Percentiles rank a stretch among this genome's conserved stretches.
Conservation (phyloP, 2,329 filamentous ascomycete species). For the Colletotrichum spinosum region DNA sequence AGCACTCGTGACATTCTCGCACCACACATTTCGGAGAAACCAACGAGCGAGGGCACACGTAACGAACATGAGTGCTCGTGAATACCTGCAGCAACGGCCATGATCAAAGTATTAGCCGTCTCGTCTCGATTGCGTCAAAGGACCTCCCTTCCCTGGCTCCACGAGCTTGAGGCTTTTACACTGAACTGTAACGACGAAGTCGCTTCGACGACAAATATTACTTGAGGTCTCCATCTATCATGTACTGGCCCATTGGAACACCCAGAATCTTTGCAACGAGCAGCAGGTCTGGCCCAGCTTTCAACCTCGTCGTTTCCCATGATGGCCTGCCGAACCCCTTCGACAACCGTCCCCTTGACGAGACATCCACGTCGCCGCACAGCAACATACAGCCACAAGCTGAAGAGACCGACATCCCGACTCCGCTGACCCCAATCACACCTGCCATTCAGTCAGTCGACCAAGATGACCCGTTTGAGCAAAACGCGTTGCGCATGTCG, state of each 20-base stretch:
- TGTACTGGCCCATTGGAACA: constrained; percentile 93
- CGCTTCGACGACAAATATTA: neutral
- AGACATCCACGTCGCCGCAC: constrained; percentile 41
- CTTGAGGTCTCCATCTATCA: constrained; percentile 47
- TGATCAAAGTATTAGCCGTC: constrained; percentile 27
- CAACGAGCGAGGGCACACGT: constrained; percentile 43
- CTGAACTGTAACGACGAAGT: constrained; percentile 21
- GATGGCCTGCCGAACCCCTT: constrained; percentile 65
- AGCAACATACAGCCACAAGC: constrained; percentile 41
- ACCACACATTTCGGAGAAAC: constrained; percentile 38
- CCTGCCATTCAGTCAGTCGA: constrained; percentile 71
- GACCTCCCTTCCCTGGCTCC: constrained; percentile 17
- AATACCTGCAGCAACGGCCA: constrained; percentile 29
- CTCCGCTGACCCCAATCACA: constrained; percentile 62
- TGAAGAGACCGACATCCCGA: constrained; percentile 50
- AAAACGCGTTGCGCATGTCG: constrained; percentile 42
- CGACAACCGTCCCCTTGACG: constrained; percentile 44
- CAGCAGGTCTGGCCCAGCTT: constrained; percentile 68
- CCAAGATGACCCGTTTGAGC: constrained; percentile 57
- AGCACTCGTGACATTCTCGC: neutral
- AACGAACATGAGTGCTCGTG: constrained; percentile 13
- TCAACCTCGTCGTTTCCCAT: constrained; percentile 66
- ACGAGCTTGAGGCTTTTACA: constrained; percentile 7
- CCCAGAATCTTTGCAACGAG: constrained; percentile 85
- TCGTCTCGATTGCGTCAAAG: constrained; percentile 20